Evolutionary conservation across 2,329 filamentous ascomycete species (phyloP).

Genomic region (Lasiodiplodia sp.): DNA sequence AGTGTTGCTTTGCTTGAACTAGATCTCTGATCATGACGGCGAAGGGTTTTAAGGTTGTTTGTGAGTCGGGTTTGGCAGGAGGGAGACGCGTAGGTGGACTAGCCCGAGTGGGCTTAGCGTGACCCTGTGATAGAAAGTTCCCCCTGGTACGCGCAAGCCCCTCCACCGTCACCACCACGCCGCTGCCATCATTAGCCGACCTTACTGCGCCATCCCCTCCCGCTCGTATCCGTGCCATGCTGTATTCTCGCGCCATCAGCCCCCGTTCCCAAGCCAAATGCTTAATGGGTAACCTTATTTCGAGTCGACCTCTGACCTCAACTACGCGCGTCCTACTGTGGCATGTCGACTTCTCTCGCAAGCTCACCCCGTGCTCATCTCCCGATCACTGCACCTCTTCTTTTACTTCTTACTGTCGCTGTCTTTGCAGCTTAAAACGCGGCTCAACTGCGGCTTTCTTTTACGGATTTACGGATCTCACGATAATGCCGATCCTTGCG

Average conservation of each 20-base stretch:
- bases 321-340: neutral
- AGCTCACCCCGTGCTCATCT: neutral
- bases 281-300: conserved; percentile 13
- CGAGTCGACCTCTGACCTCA: neutral
- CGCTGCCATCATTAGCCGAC: neutral
- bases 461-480: neutral
- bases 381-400: neutral
- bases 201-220: neutral
- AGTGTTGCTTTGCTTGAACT: neutral
- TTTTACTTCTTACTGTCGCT: neutral
- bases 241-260: neutral
- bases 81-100: neutral
- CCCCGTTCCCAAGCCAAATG: neutral
- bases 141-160: conserved; percentile 9
- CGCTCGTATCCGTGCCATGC: neutral
- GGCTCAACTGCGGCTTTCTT: neutral
- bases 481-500: conserved; percentile 16
- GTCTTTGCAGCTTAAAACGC: neutral
- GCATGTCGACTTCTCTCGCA: neutral
- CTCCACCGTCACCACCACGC: conserved; percentile 11
- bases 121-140: neutral
- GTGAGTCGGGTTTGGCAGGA: neutral
- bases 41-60: neutral
- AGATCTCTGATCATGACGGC: neutral
- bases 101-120: neutral